These are phyloP conservation scores for Leccinum imitatum DNA, from an alignment of 768 basidiomycete species.

Conservation along the genomic window DNA sequence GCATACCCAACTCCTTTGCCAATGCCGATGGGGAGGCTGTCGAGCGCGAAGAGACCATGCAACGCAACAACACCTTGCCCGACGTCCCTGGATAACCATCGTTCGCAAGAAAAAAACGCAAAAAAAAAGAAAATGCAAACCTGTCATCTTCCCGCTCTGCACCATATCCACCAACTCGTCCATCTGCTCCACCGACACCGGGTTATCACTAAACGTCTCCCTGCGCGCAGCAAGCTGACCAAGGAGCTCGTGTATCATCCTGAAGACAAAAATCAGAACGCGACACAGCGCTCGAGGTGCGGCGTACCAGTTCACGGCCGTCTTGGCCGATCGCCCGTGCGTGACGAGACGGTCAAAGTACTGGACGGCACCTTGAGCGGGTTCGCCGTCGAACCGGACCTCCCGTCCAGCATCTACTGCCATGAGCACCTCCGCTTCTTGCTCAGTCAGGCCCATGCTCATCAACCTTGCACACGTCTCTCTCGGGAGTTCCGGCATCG, in stretches of 20 bases:
- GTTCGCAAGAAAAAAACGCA: too few relatives aligned
- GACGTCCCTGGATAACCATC: conserved; percentile 56
- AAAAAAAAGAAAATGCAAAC: conserved; percentile 36
- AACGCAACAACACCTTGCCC: conserved; percentile 72
- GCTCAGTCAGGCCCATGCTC: conserved; percentile 49
- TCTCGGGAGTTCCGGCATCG: conserved; percentile 78
- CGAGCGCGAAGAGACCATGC: conserved; percentile 53
- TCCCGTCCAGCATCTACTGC: conserved; percentile 65
- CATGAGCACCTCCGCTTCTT: conserved; percentile 77
- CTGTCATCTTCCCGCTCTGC: conserved; percentile 61
- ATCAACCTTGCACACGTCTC: conserved; percentile 59
- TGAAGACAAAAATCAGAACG: conserved; percentile 29
- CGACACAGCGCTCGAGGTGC: background rate
- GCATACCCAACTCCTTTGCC: conserved; percentile 49
- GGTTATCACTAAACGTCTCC: conserved; percentile 55
- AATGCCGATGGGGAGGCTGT: conserved; percentile 41
- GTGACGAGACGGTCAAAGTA: conserved; percentile 76
- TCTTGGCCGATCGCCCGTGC: conserved; percentile 57
- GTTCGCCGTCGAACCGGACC: conserved; percentile 60
- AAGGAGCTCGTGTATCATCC: conserved; percentile 87
- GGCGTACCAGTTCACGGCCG: conserved; percentile 81
- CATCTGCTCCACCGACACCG: conserved; percentile 62
- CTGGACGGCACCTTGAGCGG: conserved; percentile 52
- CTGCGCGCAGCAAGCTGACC: conserved; percentile 69
- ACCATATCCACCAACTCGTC: conserved; percentile 80